These are phyloP conservation scores for Leonotis leonurus DNA, from an alignment of 257 asterid species.

Conservation along the genomic window DNA sequence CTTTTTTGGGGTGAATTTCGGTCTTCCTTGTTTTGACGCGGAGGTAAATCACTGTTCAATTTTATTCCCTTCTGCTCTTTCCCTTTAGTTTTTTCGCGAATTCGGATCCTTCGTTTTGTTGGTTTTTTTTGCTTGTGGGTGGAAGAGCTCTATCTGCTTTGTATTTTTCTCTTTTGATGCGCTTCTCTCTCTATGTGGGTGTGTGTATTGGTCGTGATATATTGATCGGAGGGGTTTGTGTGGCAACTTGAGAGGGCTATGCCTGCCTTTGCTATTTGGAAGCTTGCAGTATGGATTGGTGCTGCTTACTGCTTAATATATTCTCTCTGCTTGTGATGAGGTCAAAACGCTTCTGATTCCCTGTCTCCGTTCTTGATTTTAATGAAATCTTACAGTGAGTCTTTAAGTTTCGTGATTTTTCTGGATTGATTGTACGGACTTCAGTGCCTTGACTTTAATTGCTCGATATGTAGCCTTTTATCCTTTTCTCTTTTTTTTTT, in stretches of 20 bases:
- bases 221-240: constrained; percentile 2
- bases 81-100: neutral
- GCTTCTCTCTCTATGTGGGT: neutral
- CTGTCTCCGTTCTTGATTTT: neutral
- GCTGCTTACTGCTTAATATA: neutral
- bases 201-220: constrained; percentile 2
- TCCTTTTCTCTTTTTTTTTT: too few species aligned
- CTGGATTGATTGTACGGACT: neutral
- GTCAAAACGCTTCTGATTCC: neutral
- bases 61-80: neutral
- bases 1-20: neutral
- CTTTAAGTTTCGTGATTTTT: neutral
- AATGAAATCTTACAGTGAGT: neutral
- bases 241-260: neutral
- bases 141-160: neutral
- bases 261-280: neutral
- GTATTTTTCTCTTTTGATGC: neutral
- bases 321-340: neutral
- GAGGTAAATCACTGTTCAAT: constrained; percentile 20
- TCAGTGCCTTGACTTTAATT: neutral
- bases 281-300: constrained; percentile 6
- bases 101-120: neutral
- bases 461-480: neutral
- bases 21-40: neutral
- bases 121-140: neutral